phyloP scores from a whole-genome alignment of 1,284 basidiomycete genomes.

The Neotropicomus parvogracilis region DNA sequence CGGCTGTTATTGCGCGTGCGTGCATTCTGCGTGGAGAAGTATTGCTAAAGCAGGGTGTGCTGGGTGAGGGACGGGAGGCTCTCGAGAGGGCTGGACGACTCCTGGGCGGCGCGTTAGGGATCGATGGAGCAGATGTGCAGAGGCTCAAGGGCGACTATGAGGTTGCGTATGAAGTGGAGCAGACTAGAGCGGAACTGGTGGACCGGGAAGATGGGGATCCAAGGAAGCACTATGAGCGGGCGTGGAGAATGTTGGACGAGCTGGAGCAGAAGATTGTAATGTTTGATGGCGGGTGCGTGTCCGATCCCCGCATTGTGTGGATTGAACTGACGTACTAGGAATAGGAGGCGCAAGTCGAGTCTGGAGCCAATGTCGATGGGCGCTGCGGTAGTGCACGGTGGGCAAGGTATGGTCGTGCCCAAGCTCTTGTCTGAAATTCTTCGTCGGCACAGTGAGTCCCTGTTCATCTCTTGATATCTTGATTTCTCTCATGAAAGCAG shows the following conservation, averaged over 20 bases:
- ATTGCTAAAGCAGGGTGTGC: constrained; percentile 55
- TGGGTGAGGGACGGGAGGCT: constrained; percentile 51
- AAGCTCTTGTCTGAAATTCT: constrained; percentile 64
- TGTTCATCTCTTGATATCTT: not conserved
- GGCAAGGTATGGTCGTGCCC: constrained; percentile 62
- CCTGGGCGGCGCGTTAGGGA: constrained; percentile 42
- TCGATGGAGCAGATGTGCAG: constrained; percentile 61
- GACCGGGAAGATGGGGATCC: constrained; percentile 47
- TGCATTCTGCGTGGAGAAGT: constrained; percentile 66
- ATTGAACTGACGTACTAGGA: constrained; percentile 12
- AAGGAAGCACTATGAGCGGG: constrained; percentile 49
- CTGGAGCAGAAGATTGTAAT: constrained; percentile 51
- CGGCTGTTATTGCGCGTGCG: constrained; percentile 61
- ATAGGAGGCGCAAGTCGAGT: constrained; percentile 44
- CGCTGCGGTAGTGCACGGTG: constrained; percentile 30
- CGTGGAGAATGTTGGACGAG: constrained; percentile 53
- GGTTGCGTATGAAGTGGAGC: constrained; percentile 40
- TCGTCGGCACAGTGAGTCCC: constrained; percentile 66
- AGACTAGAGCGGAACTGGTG: constrained; percentile 37
- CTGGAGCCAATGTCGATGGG: constrained; percentile 25
- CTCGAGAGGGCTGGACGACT: constrained; percentile 52
- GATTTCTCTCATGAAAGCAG: constrained; percentile 36
- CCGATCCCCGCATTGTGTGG: not conserved
- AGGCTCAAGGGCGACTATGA: constrained; percentile 62
- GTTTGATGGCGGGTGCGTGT: constrained; percentile 51